Evolutionary conservation across 2,329 filamentous ascomycete species (phyloP), one percentile per base, ranked within the genome.

Genomic region (Hypoxylon sp.): DNA sequence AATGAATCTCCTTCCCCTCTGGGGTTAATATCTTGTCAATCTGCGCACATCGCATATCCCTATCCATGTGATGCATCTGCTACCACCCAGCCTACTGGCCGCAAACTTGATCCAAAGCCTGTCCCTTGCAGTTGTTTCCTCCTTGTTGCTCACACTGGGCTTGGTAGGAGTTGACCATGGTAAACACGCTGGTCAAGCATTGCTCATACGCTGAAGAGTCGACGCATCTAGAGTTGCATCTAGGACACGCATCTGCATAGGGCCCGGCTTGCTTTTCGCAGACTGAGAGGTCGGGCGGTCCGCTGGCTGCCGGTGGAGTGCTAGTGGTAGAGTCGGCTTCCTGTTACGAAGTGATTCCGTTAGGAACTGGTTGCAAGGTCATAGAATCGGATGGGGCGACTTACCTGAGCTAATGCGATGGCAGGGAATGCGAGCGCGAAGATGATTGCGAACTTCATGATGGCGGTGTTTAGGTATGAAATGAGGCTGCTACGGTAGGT

Each of bases 371-470:
- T 8, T n/a, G 17, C 9, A 20, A 12, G n/a, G n/a, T 32, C n/a
- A 11, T 7, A 7, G 25, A 2, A 30, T 19, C 4, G 6, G 7
- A 8, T 13, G 7, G 20, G 19, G 30, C 7, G 13, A 26, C 6
- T 19, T 60, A 60, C 60, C 60, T 61, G 60, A 30, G 59, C 53
- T 2, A 60, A 11, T 17, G 49, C 59, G 23, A 55, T 46, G 16
- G 56, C 45, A 15, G 60, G 51, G 25, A 59, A 21, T 3, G 26
- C 46, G 2, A 61, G 27, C 15, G 53, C 47, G 32, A 63, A 19
- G 21, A 60, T 9, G n/a, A 53, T 40, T 12, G 51, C 8, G 45
- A 61, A 60, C 38, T 60, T 58, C 60, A 63, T 63, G 31, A 29
- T 41, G 49, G 8, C 17, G 15, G 7, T 37, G 12, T n/a, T n/a